Evolutionary conservation across 805 yeast genomes (phyloP), one percentile per base, ranked within the genome.

Genomic region (Candida tallmaniae): DNA sequence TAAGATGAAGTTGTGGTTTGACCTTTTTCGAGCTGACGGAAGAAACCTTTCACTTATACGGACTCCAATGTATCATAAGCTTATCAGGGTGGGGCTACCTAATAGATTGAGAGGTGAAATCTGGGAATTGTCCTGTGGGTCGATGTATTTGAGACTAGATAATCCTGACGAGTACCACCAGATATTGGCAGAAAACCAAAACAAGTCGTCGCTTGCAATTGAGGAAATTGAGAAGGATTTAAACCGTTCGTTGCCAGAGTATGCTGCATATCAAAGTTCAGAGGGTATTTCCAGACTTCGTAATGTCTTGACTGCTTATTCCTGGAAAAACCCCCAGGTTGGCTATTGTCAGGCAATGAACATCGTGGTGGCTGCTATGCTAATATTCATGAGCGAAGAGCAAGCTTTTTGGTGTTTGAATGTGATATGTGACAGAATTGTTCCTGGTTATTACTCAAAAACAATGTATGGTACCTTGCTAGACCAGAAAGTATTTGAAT

Each of bases 321-420:
- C 96, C 0, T 93, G 97, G 97, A 85, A 83, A 45, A 88, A 89
- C 54, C 96, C 96, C 0, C 96, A 90, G 27, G 86, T 93, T 17
- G 99, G 99, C 0, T 93, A 93, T 57, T 93, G 99, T 56, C 98
- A 93, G 58, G 98, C 97, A 1, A 93, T 94, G 98, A 93, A 93
- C 54, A 93, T 93, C 33, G 88, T 84, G 6, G 78, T 76, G 2
- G 95, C 95, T 2, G 89, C 86, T 0, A 56, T 84, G 34, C 60
- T 84, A 32, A 83, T 83, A 25, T 83, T 78, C 55, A 88, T 86
- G 83, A 83, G 94, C 6, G 99, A 93, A 57, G 98, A 90, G 45
- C 97, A 93, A 58, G 97, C 96, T 0, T 93, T 87, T 52, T 93
- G 97, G 97, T 77, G 90, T 38, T 68, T 93, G 37, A 76, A 79